phyloP scores from a whole-genome alignment of 1,139 yeast genomes.

The Geotrichum phurueaensis region DNA sequence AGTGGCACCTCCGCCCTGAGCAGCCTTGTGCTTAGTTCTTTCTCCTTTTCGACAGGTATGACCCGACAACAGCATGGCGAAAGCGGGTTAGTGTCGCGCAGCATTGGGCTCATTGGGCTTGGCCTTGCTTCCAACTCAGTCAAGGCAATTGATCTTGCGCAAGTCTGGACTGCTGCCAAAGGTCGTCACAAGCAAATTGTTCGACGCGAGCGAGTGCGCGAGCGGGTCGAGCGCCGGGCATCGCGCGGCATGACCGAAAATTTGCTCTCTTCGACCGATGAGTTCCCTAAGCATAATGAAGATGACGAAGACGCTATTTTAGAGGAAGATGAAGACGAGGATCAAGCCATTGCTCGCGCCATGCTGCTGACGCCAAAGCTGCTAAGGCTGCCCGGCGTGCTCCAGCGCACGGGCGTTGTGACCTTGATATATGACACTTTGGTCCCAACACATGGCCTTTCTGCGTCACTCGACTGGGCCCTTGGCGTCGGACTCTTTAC shows the following conservation, averaged over 20 bases:
- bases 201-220: slow-evolving; percentile 10
- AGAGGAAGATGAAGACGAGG: slow-evolving; percentile 7
- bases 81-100: not conserved
- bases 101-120: slow-evolving; percentile 31
- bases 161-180: slow-evolving; percentile 1
- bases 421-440: slow-evolving; percentile 11
- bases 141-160: slow-evolving; percentile 10
- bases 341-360: slow-evolving; percentile 11
- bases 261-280: slow-evolving; percentile 10
- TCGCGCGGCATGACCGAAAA: slow-evolving; percentile 9
- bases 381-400: slow-evolving; percentile 35
- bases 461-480: not conserved
- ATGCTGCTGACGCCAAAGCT: slow-evolving; percentile 3
- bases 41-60: not conserved
- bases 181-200: slow-evolving; percentile 8
- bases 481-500: not conserved
- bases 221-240: slow-evolving; percentile 9
- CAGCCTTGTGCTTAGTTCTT: not conserved
- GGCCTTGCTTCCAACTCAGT: slow-evolving; percentile 35
- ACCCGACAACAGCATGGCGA: not conserved
- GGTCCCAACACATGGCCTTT: not conserved
- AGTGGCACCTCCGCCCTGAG: not conserved
- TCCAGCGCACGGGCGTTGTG: slow-evolving; percentile 36
- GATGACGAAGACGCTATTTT: slow-evolving; percentile 17
- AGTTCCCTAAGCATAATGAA: not conserved